phyloP scores from a whole-genome alignment of 768 basidiomycete species.

The Lepiota venenata region DNA sequence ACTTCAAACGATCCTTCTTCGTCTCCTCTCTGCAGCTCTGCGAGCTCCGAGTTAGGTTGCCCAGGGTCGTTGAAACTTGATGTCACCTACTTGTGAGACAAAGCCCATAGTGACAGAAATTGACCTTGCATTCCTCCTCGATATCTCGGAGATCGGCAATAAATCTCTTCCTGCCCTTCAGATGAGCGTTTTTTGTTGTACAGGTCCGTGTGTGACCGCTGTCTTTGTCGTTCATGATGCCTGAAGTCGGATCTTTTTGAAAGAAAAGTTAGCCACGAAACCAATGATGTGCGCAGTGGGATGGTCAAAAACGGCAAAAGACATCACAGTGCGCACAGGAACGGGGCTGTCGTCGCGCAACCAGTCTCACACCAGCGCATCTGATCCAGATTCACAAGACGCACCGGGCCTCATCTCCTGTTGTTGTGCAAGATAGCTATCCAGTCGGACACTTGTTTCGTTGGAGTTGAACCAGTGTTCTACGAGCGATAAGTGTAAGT shows the following conservation, averaged over 20 bases:
- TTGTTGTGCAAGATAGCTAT: conserved; percentile 25
- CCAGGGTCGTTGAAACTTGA: neutral
- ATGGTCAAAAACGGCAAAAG: neutral
- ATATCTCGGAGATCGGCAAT: conserved; percentile 53
- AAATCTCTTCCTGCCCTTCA: conserved; percentile 58
- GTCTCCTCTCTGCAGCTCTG: conserved; percentile 53
- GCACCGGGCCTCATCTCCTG: conserved; percentile 27
- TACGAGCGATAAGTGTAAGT: neutral
- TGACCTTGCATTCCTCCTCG: conserved; percentile 30
- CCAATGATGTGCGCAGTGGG: too few species aligned
- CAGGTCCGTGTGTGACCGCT: conserved; percentile 14
- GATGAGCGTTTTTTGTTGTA: conserved; percentile 34
- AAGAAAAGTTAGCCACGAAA: neutral
- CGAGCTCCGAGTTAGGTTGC: neutral
- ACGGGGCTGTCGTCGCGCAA: neutral
- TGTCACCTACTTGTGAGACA: conserved; percentile 36
- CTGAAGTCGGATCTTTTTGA: neutral
- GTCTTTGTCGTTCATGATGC: conserved; percentile 8
- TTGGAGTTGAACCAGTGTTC: conserved; percentile 11
- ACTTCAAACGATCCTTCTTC: conserved; percentile 67
- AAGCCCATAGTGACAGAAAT: conserved; percentile 34
- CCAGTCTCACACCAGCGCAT: conserved; percentile 12
- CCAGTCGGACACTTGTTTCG: conserved; percentile 17
- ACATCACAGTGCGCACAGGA: conserved; percentile 1
- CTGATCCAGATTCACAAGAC: conserved; percentile 15